phyloP scores from a whole-genome alignment of 1,139 yeast species.

The Suhomyces yuchorum region DNA sequence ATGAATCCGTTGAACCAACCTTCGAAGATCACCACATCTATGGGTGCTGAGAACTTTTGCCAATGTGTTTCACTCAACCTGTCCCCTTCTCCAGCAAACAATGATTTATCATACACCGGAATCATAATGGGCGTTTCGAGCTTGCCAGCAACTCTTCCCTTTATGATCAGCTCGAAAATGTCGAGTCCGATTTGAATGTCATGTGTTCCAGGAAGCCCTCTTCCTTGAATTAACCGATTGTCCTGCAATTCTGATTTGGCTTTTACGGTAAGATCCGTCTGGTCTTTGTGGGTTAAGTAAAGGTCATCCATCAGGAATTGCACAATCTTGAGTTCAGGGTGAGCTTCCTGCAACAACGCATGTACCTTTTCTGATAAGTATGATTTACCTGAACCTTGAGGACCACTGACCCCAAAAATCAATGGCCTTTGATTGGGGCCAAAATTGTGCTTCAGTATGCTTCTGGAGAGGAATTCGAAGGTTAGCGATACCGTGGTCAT shows the following conservation, averaged over 20 bases:
- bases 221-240: conserved; percentile 65
- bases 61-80: conserved; percentile 46
- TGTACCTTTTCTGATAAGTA: conserved; percentile 56
- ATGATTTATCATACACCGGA: conserved; percentile 81
- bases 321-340: conserved; percentile 47
- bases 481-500: conserved; percentile 24
- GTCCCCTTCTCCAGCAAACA: conserved; percentile 78
- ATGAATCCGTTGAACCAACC: conserved; percentile 93
- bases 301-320: conserved; percentile 85
- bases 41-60: conserved; percentile 36
- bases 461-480: conserved; percentile 23
- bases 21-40: conserved; percentile 75
- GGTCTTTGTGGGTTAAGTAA: conserved; percentile 68
- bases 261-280: conserved; percentile 42
- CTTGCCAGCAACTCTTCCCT: conserved; percentile 7
- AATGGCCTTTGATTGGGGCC: conserved; percentile 39
- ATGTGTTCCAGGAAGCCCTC: conserved; percentile 96
- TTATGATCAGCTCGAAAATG: conserved; percentile 23
- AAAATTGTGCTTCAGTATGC: conserved; percentile 23
- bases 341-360: conserved; percentile 32
- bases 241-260: conserved; percentile 25
- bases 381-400: conserved; percentile 93
- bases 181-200: conserved; percentile 53
- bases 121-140: conserved; percentile 35
- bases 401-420: conserved; percentile 76